A percentile compares a stretch with the other conserved stretches of the same genome.
phyloP scores from a whole-genome alignment of 2,329 filamentous ascomycete genomes.

The Aspergillus ruber region DNA sequence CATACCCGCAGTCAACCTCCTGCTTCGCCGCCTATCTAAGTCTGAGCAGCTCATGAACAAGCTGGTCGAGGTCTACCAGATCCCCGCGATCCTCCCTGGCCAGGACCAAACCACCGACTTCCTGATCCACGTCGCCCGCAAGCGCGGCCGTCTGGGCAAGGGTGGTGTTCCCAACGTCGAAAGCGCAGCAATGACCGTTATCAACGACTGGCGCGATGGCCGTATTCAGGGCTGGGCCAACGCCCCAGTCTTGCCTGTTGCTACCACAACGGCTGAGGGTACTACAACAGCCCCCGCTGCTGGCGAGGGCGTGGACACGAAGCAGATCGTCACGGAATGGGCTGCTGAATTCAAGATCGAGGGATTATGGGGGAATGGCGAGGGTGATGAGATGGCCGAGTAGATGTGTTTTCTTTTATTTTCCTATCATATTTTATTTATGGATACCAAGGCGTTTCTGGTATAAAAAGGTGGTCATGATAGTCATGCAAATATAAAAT shows the following conservation, averaged over 20 bases:
- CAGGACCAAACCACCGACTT: slow-evolving; percentile 78
- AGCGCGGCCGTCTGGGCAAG: slow-evolving; percentile 79
- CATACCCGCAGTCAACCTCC: slow-evolving; percentile 73
- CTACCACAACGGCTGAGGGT: slow-evolving; percentile 31
- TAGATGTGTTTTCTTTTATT: slow-evolving; percentile 17
- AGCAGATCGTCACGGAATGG: slow-evolving; percentile 87
- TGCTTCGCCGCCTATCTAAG: slow-evolving; percentile 72
- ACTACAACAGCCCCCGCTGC: slow-evolving; percentile 21
- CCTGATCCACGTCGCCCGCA: slow-evolving; percentile 87
- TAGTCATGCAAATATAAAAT: not conserved
- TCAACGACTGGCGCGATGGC: slow-evolving; percentile 95
- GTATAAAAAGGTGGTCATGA: not conserved
- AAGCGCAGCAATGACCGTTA: slow-evolving; percentile 82
- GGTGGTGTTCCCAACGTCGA: slow-evolving; percentile 85
- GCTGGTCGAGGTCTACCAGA: slow-evolving; percentile 74
- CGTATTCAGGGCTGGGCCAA: slow-evolving; percentile 90
- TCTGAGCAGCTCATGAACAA: slow-evolving; percentile 69
- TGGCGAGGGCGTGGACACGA: slow-evolving; percentile 55
- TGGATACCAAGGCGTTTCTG: slow-evolving; percentile 24
- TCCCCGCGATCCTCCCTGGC: slow-evolving; percentile 70
- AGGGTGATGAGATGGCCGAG: slow-evolving; percentile 35
- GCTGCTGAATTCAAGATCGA: slow-evolving; percentile 93
- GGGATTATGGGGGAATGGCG: slow-evolving; percentile 74
- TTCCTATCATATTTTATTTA: slow-evolving; percentile 19
- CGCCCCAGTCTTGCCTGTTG: slow-evolving; percentile 59